These are phyloP conservation scores for Babesia bigemina DNA, from an alignment of 169 alveolate genomes.

Conservation along the genomic window DNA sequence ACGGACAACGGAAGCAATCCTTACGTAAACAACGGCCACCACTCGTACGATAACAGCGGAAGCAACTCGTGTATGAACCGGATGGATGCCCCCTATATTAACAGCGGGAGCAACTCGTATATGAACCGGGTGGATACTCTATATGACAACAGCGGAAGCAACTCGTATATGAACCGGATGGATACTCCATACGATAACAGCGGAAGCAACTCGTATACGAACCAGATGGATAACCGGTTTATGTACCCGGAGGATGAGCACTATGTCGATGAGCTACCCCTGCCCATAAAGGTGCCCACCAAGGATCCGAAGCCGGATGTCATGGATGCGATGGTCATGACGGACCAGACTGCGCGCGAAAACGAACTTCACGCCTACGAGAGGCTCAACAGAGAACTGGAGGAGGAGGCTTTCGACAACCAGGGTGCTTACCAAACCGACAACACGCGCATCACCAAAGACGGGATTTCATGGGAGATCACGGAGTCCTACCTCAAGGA, in stretches of 20 bases:
- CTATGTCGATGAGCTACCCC: background rate
- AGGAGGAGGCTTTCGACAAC: background rate
- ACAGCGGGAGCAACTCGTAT: no score
- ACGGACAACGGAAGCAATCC: no score
- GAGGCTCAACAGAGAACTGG: conserved; percentile 29
- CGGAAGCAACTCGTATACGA: no score
- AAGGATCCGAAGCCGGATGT: conserved; percentile 21
- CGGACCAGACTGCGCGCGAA: conserved; percentile 29
- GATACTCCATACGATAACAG: no score
- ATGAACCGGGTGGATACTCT: no score
- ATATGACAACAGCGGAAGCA: no score
- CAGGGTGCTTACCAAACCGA: conserved; percentile 49
- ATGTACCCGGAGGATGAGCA: background rate
- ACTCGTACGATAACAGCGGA: no score
- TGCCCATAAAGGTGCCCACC: conserved; percentile 29
- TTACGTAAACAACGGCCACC: no score
- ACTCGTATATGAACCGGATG: no score
- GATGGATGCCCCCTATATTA: no score
- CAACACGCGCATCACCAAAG: conserved; percentile 31
- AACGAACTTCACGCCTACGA: conserved; percentile 10
- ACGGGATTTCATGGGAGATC: conserved; percentile 62
- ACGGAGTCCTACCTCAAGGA: conserved; percentile 57
- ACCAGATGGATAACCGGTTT: background rate
- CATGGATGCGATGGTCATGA: conserved; percentile 18
- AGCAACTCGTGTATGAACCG: no score